Percentiles rank a stretch among this genome's conserved stretches.
phyloP scores from a whole-genome alignment of 169 alveolate species.

The Plasmodium reichenowi region DNA sequence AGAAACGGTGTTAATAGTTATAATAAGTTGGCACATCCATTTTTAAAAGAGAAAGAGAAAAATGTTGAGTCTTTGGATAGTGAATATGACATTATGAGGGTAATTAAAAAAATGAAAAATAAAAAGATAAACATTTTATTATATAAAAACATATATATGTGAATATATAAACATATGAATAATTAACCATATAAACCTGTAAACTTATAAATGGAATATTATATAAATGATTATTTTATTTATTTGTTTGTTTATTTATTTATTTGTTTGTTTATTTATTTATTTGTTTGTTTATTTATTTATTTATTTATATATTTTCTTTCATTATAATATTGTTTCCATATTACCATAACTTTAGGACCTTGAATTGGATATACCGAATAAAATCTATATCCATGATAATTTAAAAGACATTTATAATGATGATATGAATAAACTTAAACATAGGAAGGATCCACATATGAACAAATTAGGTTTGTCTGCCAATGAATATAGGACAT shows the following conservation, averaged over 20 bases:
- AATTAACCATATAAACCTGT: neutral
- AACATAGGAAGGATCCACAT: conserved; percentile 4
- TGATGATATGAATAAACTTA: neutral
- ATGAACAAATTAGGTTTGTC: conserved; percentile 50
- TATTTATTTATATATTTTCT: neutral
- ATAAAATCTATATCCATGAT: conserved; percentile 2
- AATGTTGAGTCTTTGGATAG: neutral
- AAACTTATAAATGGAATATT: too few species aligned
- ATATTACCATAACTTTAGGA: neutral
- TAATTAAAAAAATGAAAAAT: conserved; percentile 3
- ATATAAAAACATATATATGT: neutral
- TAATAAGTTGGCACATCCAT: conserved; percentile 8
- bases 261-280: neutral
- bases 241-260: too few species aligned
- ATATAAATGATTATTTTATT: too few species aligned
- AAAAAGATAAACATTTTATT: neutral
- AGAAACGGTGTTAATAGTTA: neutral
- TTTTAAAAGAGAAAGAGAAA: conserved; percentile 3
- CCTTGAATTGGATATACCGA: neutral
- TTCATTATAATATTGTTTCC: neutral
- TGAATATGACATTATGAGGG: conserved; percentile 14
- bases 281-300: neutral
- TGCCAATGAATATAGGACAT: conserved; percentile 44
- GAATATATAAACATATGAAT: neutral
- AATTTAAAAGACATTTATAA: conserved; percentile 18